Conservation (phyloP, 805 yeast genomes). For the Yamadazyma takamatsuzukensis region DNA sequence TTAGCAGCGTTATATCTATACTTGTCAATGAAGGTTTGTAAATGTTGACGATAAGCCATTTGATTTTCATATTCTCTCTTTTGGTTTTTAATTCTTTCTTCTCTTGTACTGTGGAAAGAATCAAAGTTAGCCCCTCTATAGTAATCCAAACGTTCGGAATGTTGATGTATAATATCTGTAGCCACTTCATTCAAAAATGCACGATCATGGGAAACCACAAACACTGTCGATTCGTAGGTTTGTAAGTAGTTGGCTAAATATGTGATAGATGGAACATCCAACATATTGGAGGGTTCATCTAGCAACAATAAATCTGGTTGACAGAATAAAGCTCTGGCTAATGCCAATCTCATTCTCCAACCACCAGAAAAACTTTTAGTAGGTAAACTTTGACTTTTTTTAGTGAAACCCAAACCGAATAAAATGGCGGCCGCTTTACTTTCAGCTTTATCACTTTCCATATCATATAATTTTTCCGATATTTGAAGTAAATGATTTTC, state of each 20-base stretch:
- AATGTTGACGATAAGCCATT: constrained; percentile 90
- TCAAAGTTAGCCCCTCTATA: constrained; percentile 94
- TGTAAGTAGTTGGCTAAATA: constrained; percentile 87
- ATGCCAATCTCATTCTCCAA: constrained; percentile 99
- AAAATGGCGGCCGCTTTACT: constrained; percentile 93
- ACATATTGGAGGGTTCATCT: constrained; percentile 99
- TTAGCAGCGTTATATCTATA: constrained; percentile 97
- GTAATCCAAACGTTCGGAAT: constrained; percentile 93
- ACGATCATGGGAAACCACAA: constrained; percentile 97
- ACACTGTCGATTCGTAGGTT: constrained; percentile 84
- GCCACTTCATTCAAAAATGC: constrained; percentile 97
- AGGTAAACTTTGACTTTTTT: constrained; percentile 75
- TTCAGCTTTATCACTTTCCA: constrained; percentile 98
- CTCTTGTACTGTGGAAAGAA: constrained; percentile 86
- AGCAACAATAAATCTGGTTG: constrained; percentile 88
- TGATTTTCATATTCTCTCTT: constrained; percentile 95
- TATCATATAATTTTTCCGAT: constrained; percentile 77
- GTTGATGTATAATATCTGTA: constrained; percentile 97
- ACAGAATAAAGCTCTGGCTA: constrained; percentile 96
- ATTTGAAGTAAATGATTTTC: constrained; percentile 75
- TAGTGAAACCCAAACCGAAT: constrained; percentile 89
- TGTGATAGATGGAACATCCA: constrained; percentile 99
- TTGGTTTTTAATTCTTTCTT: constrained; percentile 91
- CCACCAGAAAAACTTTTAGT: constrained; percentile 98
- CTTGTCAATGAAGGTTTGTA: constrained; percentile 93